Evolutionary conservation across 768 basidiomycete species (phyloP).

Genomic region (Calvatia gigantea): DNA sequence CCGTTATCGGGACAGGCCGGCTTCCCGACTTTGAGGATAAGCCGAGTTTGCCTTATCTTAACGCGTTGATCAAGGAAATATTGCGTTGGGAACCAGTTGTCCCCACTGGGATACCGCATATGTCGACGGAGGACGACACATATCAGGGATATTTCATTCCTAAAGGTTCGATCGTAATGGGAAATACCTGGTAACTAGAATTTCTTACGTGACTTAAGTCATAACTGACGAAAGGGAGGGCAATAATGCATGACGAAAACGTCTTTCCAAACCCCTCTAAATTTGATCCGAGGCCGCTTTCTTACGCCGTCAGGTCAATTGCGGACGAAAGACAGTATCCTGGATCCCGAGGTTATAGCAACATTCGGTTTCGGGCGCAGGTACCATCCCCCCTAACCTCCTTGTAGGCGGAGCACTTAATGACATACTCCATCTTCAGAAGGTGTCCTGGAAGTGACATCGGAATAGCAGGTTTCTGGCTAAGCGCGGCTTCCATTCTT

Average conservation of each 20-base stretch:
- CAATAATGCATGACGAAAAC: conserved; percentile 18
- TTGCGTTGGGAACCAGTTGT: conserved; percentile 22
- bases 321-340: neutral
- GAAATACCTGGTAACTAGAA: conserved; percentile 22
- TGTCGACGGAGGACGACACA: conserved; percentile 29
- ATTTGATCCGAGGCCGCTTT: conserved; percentile 21
- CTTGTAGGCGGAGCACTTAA: too few species aligned
- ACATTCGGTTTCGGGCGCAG: conserved; percentile 14
- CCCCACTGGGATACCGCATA: conserved; percentile 25
- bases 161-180: conserved; percentile 28
- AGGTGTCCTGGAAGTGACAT: neutral
- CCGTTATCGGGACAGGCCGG: conserved; percentile 25
- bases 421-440: too few species aligned
- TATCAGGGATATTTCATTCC: conserved; percentile 39
- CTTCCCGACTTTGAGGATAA: conserved; percentile 31
- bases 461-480: neutral
- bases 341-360: conserved; percentile 1
- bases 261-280: conserved; percentile 17
- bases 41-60: conserved; percentile 30
- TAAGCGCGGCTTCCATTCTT: neutral
- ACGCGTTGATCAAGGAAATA: conserved; percentile 30
- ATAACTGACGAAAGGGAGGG: conserved; percentile 12
- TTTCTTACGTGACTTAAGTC: neutral
- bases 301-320: conserved; percentile 6
- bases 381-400: too few species aligned